A percentile compares a stretch with the other conserved stretches of the same genome.
Evolutionary conservation across 2,329 filamentous ascomycete species (phyloP).

Genomic region (Epichloe sibirici): DNA sequence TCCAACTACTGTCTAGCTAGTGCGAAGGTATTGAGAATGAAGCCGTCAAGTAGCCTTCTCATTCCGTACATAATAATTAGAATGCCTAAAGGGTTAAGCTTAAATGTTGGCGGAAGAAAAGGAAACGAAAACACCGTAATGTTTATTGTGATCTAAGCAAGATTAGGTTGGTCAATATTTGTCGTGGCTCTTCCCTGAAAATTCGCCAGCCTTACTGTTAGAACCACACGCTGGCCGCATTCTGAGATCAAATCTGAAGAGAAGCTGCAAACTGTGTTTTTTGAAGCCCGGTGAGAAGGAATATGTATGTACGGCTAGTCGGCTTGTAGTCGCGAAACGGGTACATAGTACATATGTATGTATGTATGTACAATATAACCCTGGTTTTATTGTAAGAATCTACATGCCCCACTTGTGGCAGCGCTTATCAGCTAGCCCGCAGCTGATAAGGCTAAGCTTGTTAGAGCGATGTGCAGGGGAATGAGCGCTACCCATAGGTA

Average conservation of each 20-base stretch:
- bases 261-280: neutral
- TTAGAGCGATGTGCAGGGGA: too few species aligned
- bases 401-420: too few species aligned
- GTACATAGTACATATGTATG: neutral
- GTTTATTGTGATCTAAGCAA: neutral
- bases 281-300: neutral
- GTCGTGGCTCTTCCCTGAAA: slow-evolving; percentile 7
- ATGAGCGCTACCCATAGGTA: too few species aligned
- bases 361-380: too few species aligned
- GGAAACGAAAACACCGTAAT: too few species aligned
- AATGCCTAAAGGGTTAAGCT: too few species aligned
- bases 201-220: slow-evolving; percentile 12
- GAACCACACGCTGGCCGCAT: neutral
- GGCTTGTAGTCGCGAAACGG: neutral
- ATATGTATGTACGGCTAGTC: too few species aligned
- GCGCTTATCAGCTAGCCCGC: too few species aligned
- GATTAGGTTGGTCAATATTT: neutral
- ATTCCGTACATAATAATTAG: neutral
- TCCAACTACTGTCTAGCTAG: neutral
- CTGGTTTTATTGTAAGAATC: too few species aligned
- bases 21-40: too few species aligned
- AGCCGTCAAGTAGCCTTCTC: neutral
- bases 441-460: too few species aligned
- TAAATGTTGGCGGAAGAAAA: too few species aligned
- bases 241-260: slow-evolving; percentile 1